phyloP scores from a whole-genome alignment of 2,329 filamentous ascomycete genomes.

The Aspergillus latus region DNA sequence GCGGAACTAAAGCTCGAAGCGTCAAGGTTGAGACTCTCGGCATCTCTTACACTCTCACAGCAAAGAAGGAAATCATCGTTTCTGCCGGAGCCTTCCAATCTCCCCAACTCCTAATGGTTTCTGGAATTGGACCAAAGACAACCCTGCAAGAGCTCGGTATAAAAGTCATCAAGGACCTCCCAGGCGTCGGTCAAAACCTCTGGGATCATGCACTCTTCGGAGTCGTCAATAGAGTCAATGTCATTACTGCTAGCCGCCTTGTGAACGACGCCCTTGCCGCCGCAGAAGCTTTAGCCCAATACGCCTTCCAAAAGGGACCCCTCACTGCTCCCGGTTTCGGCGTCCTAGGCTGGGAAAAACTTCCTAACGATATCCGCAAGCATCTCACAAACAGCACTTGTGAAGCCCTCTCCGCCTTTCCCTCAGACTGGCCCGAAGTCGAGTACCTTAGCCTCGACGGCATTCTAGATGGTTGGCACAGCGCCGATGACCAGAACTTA shows the following conservation, averaged over 20 bases:
- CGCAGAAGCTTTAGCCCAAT: background rate
- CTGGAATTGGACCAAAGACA: slow-evolving; percentile 22
- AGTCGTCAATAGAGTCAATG: slow-evolving; percentile 7
- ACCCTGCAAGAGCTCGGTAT: slow-evolving; percentile 10
- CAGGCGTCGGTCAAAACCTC: slow-evolving; percentile 18
- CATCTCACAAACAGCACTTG: slow-evolving; percentile 16
- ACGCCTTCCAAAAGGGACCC: slow-evolving; percentile 4
- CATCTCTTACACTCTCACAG: slow-evolving; percentile 2
- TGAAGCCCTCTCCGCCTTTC: slow-evolving; percentile 24
- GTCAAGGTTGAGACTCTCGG: slow-evolving; percentile 11
- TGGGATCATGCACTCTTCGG: slow-evolving; percentile 17
- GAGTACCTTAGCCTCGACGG: slow-evolving; percentile 34
- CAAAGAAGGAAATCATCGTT: slow-evolving; percentile 15
- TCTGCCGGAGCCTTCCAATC: slow-evolving; percentile 18
- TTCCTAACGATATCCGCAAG: slow-evolving; percentile 20
- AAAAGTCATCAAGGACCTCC: slow-evolving; percentile 2
- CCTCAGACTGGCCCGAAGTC: slow-evolving; percentile 38
- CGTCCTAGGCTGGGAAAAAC: slow-evolving; percentile 26
- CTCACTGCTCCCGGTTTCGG: slow-evolving; percentile 14
- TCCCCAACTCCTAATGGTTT: slow-evolving; percentile 26
- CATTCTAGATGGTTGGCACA: slow-evolving; percentile 10
- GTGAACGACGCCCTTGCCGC: slow-evolving; percentile 1
- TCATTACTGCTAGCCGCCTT: slow-evolving; percentile 6
- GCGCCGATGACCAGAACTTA: slow-evolving; percentile 1
- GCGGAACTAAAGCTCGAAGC: slow-evolving; percentile 9